A percentile compares a stretch with the other conserved stretches of the same genome.
phyloP scores from a whole-genome alignment of 257 asterid genomes.

The Ligustrum vulgare region DNA sequence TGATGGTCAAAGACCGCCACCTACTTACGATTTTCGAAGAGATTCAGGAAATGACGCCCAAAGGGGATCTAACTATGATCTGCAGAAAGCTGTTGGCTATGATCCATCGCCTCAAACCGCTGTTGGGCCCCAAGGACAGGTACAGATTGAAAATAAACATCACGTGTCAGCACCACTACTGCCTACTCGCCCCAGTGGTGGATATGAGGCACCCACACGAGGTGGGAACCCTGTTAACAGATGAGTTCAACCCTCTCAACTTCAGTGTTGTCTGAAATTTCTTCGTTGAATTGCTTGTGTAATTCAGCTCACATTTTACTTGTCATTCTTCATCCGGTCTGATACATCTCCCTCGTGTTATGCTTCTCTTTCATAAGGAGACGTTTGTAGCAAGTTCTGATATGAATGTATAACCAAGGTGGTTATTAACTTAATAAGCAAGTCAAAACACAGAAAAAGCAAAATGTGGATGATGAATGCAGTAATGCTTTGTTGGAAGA shows the following conservation, averaged over 20 bases:
- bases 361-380: not conserved
- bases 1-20: slow-evolving; percentile 16
- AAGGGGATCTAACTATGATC: slow-evolving; percentile 41
- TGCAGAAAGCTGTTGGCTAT: slow-evolving; percentile 39
- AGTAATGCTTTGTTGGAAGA: not conserved
- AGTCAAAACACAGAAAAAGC: not conserved
- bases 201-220: slow-evolving; percentile 43
- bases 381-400: not conserved
- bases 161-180: slow-evolving; percentile 45
- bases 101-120: slow-evolving; percentile 44
- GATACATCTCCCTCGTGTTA: not conserved
- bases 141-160: slow-evolving; percentile 32
- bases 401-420: not conserved
- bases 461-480: not conserved
- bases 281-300: not conserved
- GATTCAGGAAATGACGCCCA: slow-evolving; percentile 53
- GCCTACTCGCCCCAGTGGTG: slow-evolving; percentile 40
- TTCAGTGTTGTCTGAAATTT: not conserved
- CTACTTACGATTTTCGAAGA: slow-evolving; percentile 47
- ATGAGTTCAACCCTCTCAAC: slow-evolving; percentile 30
- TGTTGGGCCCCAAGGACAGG: slow-evolving; percentile 60
- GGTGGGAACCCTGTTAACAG: slow-evolving; percentile 58
- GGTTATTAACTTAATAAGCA: not conserved
- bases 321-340: not conserved
- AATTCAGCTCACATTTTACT: not conserved